phyloP scores from a whole-genome alignment of 2,329 filamentous ascomycete genomes.

The Fusarium fujikuroi region DNA sequence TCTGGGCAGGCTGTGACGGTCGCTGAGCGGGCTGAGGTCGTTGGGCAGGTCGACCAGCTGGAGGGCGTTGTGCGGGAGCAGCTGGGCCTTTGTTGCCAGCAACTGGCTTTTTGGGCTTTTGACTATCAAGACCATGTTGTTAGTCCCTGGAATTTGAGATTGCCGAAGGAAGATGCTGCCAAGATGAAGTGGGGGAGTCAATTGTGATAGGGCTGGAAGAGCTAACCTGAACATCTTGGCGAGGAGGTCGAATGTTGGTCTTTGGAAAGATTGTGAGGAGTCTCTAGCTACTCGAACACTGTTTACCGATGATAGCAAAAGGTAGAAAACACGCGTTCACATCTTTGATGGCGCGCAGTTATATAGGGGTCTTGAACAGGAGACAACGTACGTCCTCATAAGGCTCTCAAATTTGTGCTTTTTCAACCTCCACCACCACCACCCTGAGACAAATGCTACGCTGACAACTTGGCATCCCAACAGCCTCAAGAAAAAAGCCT shows the following conservation, averaged over 20 bases:
- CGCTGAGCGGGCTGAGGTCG: background rate
- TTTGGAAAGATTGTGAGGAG: rapidly evolving
- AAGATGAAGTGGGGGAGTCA: background rate
- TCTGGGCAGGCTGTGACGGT: background rate
- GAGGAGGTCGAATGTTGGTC: rapidly evolving
- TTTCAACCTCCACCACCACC: background rate
- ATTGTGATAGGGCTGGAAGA: background rate
- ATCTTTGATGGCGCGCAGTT: background rate
- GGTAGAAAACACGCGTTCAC: rapidly evolving
- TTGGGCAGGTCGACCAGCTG: background rate
- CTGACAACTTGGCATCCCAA: background rate
- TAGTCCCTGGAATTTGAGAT: background rate
- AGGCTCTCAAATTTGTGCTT: background rate
- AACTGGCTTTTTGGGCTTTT: background rate
- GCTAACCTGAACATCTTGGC: constrained; percentile 10
- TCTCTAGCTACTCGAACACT: rapidly evolving
- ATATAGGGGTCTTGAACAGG: background rate
- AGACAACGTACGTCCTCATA: background rate
- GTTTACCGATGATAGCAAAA: rapidly evolving
- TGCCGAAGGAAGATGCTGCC: background rate
- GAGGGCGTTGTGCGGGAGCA: background rate
- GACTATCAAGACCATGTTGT: background rate
- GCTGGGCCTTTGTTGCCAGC: background rate
- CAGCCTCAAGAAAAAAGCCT: background rate
- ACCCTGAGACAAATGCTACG: background rate